Percentiles rank a stretch among this genome's conserved stretches.
Conservation (phyloP, 2,329 filamentous ascomycete species). For the Trichoderma atroviride region DNA sequence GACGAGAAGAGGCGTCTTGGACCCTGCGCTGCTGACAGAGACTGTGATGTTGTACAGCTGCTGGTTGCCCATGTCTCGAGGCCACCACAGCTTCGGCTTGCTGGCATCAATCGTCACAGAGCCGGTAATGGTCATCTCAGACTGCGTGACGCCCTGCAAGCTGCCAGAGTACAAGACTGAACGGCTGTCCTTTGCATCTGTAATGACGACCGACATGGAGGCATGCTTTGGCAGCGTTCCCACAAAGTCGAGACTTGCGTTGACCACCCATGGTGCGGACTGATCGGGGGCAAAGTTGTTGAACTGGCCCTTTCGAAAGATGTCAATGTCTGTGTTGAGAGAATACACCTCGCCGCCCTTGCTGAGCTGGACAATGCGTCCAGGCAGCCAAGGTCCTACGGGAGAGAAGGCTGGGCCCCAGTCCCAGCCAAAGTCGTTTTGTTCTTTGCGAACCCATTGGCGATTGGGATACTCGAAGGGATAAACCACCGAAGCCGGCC, state of each 20-base stretch:
- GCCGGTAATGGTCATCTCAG: conserved; percentile 48
- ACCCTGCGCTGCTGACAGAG: conserved; percentile 46
- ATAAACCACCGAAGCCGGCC: conserved; percentile 22
- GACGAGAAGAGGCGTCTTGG: conserved; percentile 37
- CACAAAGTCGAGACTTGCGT: conserved; percentile 61
- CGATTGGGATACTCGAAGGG: conserved; percentile 31
- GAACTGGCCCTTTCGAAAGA: conserved; percentile 60
- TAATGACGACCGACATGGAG: conserved; percentile 50
- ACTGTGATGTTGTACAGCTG: conserved; percentile 60
- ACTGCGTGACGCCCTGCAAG: conserved; percentile 40
- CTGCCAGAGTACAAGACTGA: conserved; percentile 38
- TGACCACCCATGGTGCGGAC: conserved; percentile 59
- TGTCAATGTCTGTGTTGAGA: conserved; percentile 53
- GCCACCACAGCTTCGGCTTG: conserved; percentile 63
- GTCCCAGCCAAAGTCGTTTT: conserved; percentile 67
- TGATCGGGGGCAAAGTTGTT: conserved; percentile 62
- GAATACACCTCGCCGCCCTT: conserved; percentile 36
- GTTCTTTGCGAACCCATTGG: conserved; percentile 56
- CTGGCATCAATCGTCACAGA: conserved; percentile 46
- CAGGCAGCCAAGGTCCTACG: conserved; percentile 64
- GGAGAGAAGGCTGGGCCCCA: conserved; percentile 65
- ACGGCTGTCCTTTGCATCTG: conserved; percentile 44
- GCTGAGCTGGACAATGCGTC: conserved; percentile 56
- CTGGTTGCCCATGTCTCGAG: conserved; percentile 58
- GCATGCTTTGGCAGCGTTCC: conserved; percentile 50